Base-by-base conservation (phyloP, 169 alveolate species). In the Eimeria tenella region DNA sequence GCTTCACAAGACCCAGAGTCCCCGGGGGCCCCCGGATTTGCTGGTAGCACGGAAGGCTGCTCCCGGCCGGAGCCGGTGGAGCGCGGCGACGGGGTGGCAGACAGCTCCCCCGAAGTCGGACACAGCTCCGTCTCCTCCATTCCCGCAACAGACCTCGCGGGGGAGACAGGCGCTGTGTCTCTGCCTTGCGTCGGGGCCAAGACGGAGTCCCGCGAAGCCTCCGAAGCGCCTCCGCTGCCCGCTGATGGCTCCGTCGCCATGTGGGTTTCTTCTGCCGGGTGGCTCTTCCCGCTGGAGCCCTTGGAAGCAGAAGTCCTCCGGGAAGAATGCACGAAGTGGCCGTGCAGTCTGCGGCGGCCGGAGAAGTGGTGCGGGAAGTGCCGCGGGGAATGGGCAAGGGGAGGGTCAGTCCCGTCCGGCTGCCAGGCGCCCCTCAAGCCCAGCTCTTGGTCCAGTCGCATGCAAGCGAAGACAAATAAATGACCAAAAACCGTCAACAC, bases 391-490 rank as follows among this genome's bases (percentile, higher is more conserved):
- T 56, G 73, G 31, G 55, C 42, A 50, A 56, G 74, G 5, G 89
- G 89, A 31, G 89, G 89, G 74, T 81, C 89, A 5, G 52, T 52
- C 56, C 89, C 89, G 42, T 81, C 89, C 9, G 62, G 89, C 73
- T 81, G 65, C 89, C 89, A 81, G 9, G 89, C 89, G 58, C 89
- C 89, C 55, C 89, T 81, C 42, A 52, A 10, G 10, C 50, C 73
- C 17, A 81, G 89, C 74, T 81, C 89, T 9, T 81, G 74, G 52
- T 81, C 89, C 65, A 81, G 31, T 4, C 74, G 89, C 23, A 81
- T 81, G 89, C 74, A 81, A 53, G 89, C 55, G 49, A 7, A 55
- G 4, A 53, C 89, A 56, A 81, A 81, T n/a, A 81, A n/a, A 13
- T 81, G 89, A 4, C 89, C 89, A 25, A 81, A 81, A 0, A 52